Evolutionary conservation across 805 yeast species (phyloP).

Genomic region (Barnettozyma pratensis): DNA sequence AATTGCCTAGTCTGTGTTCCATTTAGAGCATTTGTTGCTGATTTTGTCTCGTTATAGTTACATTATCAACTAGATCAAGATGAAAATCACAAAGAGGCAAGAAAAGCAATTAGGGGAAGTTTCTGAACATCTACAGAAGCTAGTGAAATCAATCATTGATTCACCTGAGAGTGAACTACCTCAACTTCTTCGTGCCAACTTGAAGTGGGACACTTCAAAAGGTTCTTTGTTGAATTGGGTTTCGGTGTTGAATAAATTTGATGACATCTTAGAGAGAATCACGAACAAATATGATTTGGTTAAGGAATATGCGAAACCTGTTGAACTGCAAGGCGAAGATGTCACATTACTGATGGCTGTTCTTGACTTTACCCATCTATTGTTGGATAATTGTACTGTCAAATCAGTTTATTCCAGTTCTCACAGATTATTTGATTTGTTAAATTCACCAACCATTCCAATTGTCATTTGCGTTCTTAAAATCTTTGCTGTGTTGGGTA

Average conservation of each 20-base stretch:
- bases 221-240: conserved; percentile 77
- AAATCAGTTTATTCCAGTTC: conserved; percentile 63
- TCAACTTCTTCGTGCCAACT: conserved; percentile 29
- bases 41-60: neutral
- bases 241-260: conserved; percentile 69
- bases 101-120: conserved; percentile 20
- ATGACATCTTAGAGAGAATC: conserved; percentile 51
- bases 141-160: conserved; percentile 34
- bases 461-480: conserved; percentile 58
- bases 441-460: conserved; percentile 54
- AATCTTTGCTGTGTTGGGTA: conserved; percentile 55
- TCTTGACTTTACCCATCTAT: conserved; percentile 52
- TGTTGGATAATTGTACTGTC: conserved; percentile 66
- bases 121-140: conserved; percentile 29
- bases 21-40: neutral
- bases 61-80: no score
- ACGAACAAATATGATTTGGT: conserved; percentile 49
- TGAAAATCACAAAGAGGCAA: conserved; percentile 25
- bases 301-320: conserved; percentile 41
- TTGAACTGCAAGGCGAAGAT: conserved; percentile 41
- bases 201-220: conserved; percentile 56
- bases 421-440: conserved; percentile 51
- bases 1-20: no score
- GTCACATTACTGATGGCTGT: conserved; percentile 43
- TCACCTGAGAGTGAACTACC: conserved; percentile 39